Percentiles rank a stretch among this genome's conserved stretches.
Evolutionary conservation across 768 basidiomycete genomes (phyloP).

Genomic region (Termitomyces heimii): DNA sequence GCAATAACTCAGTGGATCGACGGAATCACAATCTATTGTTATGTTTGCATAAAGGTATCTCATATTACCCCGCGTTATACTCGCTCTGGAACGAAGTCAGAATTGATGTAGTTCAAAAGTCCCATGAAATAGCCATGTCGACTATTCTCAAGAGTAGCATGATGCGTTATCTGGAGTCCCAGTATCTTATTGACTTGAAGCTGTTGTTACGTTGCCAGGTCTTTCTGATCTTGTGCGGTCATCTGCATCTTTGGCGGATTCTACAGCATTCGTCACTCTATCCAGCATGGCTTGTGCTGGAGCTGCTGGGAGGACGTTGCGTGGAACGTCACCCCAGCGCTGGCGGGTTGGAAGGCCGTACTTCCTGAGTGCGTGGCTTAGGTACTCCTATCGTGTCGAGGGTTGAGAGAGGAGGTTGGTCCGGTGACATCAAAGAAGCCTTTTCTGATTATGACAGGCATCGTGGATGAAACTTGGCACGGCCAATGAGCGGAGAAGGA

Average conservation of each 20-base stretch:
- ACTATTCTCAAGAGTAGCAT: neutral
- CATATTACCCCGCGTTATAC: neutral
- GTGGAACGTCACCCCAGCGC: conserved; percentile 9
- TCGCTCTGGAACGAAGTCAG: neutral
- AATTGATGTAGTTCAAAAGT: neutral
- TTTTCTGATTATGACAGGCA: conserved; percentile 11
- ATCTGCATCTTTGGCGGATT: neutral
- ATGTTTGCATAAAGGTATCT: no score
- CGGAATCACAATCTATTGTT: neutral
- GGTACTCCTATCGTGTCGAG: conserved; percentile 4
- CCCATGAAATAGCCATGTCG: neutral
- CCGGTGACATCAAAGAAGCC: conserved; percentile 10
- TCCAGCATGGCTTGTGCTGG: conserved; percentile 8
- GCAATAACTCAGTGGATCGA: neutral
- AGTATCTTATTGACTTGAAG: neutral
- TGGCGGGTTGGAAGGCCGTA: conserved; percentile 6
- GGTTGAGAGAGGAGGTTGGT: conserved; percentile 7
- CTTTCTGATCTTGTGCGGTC: neutral
- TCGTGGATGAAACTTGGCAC: neutral
- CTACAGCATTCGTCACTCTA: conserved; percentile 2
- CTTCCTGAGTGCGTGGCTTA: conserved; percentile 5
- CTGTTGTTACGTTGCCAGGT: neutral
- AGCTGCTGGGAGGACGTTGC: conserved; percentile 4
- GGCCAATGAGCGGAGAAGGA: conserved; percentile 3
- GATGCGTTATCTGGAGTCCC: neutral